These are phyloP conservation scores for Jamesozyma jinghongensis DNA, from an alignment of 805 yeast species.

Conservation along the genomic window DNA sequence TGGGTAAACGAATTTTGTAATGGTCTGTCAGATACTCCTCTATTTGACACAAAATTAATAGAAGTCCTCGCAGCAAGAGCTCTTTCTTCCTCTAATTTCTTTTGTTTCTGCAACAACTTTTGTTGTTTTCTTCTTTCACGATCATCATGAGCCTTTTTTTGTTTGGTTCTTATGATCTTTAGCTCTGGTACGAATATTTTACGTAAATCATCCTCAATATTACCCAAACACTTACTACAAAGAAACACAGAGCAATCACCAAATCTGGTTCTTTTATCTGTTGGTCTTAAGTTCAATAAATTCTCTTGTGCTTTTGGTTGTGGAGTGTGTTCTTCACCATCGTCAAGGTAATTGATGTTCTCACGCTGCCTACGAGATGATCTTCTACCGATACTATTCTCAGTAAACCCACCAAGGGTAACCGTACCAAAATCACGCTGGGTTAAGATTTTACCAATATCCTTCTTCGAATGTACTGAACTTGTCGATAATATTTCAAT, in stretches of 20 bases:
- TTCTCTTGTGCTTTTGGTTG: neutral
- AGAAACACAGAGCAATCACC: constrained; percentile 19
- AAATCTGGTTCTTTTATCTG: constrained; percentile 17
- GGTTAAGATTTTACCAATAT: constrained; percentile 2
- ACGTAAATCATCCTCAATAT: constrained; percentile 18
- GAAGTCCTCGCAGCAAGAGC: neutral
- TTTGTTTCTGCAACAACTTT: constrained; percentile 15
- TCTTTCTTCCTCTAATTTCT: constrained; percentile 1
- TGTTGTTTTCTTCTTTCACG: constrained; percentile 21
- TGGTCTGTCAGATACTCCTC: too few species aligned
- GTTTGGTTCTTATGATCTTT: constrained; percentile 14
- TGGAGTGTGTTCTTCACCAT: constrained; percentile 1
- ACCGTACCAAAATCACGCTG: constrained; percentile 17
- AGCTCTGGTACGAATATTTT: constrained; percentile 20
- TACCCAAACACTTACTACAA: constrained; percentile 20
- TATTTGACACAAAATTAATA: neutral
- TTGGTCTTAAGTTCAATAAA: constrained; percentile 12
- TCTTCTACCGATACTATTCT: constrained; percentile 8
- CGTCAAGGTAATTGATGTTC: neutral
- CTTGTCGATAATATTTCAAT: constrained; percentile 12
- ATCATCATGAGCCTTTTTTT: constrained; percentile 21
- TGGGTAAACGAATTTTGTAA: too few species aligned
- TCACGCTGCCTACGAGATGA: constrained; percentile 13
- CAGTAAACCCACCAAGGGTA: constrained; percentile 11
- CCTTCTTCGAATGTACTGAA: constrained; percentile 6